These are phyloP conservation scores for Blastobotrys illinoisensis DNA, from an alignment of 1,139 yeast genomes.

Conservation along the genomic window DNA sequence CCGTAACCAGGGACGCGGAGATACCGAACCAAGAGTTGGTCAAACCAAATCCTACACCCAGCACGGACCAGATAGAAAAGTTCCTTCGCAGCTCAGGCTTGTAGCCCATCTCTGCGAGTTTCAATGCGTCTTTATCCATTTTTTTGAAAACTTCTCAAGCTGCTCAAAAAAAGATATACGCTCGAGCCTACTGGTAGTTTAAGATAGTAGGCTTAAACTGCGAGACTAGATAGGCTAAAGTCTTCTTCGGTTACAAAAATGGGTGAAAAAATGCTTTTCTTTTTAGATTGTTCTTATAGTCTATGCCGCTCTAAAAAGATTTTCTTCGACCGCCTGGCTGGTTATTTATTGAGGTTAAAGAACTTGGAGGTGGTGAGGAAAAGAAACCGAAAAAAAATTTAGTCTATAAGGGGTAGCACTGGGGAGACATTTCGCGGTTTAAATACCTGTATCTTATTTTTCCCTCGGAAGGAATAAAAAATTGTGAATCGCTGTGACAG, in stretches of 20 bases:
- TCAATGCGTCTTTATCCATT: slow-evolving; percentile 17
- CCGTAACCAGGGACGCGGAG: slow-evolving; percentile 28
- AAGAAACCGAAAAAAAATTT: neutral
- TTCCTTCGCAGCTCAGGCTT: slow-evolving; percentile 36
- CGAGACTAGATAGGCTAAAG: neutral
- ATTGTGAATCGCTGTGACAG: neutral
- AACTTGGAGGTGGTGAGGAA: neutral
- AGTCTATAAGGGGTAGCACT: neutral
- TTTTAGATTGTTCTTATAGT: neutral
- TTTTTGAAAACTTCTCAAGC: neutral
- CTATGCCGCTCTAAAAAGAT: neutral
- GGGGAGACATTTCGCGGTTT: neutral
- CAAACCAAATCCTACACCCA: slow-evolving; percentile 36
- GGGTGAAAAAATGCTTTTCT: neutral
- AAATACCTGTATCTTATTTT: neutral
- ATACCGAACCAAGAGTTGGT: slow-evolving; percentile 38
- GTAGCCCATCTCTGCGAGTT: slow-evolving; percentile 33
- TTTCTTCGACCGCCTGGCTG: neutral
- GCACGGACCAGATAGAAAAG: slow-evolving; percentile 33
- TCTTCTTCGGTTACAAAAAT: neutral
- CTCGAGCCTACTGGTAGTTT: neutral
- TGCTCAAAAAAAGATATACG: neutral
- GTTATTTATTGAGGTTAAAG: neutral
- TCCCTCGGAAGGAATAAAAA: neutral
- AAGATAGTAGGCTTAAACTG: neutral